Conservation (phyloP, 106 monocot genomes). For the Allium fistulosum region DNA sequence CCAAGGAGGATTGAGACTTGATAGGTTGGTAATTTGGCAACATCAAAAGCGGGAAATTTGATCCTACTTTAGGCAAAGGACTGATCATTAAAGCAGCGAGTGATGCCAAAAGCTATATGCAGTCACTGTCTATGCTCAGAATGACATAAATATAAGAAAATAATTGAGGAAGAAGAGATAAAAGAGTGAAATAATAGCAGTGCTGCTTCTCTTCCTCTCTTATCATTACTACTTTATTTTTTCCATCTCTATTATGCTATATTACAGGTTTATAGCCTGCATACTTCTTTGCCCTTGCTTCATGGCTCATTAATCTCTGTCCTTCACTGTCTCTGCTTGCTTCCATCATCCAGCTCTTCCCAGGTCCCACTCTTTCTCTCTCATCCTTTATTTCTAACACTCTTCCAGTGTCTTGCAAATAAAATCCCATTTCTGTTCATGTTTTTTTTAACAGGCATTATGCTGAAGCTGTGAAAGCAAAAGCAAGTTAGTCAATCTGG, state of each 20-base stretch:
- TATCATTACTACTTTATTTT: neutral
- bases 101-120: slow-evolving; percentile 11
- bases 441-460: neutral
- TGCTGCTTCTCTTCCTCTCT: neutral
- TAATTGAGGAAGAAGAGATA: neutral
- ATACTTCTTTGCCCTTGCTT: neutral
- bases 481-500: no score
- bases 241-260: neutral
- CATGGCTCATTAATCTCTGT: slow-evolving; percentile 1
- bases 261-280: neutral
- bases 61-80: slow-evolving; percentile 7
- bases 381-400: neutral
- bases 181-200: neutral
- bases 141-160: neutral
- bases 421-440: neutral
- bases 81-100: neutral
- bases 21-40: slow-evolving; percentile 7
- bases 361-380: neutral
- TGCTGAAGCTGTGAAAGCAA: no score
- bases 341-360: slow-evolving; percentile 5
- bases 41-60: slow-evolving; percentile 3
- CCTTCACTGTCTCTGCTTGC: neutral
- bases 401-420: neutral
- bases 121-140: slow-evolving; percentile 6
- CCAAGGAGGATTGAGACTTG: slow-evolving; percentile 7